Evolutionary conservation across 108 stramenopile species (phyloP).

Genomic region (Stephanodiscus triporus): DNA sequence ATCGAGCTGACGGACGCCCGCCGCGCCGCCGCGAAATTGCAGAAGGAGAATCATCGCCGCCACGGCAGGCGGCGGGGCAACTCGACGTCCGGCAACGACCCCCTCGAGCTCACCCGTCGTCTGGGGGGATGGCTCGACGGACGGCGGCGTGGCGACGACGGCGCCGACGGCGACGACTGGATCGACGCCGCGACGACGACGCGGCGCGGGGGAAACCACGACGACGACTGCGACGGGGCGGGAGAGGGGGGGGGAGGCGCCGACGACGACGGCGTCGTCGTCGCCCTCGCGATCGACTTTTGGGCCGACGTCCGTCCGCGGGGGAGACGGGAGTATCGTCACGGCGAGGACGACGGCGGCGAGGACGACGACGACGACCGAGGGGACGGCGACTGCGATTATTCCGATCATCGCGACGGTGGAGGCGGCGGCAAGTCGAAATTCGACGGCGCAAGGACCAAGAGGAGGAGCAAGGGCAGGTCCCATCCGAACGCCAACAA

Average conservation of each 20-base stretch:
- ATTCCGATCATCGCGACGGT: background rate
- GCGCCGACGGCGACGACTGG: background rate
- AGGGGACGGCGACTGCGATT: conserved; percentile 9
- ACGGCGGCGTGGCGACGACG: background rate
- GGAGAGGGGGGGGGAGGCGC: background rate
- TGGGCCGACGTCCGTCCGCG: background rate
- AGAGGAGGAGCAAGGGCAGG: conserved; percentile 32
- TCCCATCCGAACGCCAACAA: conserved; percentile 44
- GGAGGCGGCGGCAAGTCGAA: conserved; percentile 18
- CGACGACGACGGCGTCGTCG: background rate
- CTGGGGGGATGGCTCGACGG: background rate
- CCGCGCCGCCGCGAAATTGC: conserved; percentile 21
- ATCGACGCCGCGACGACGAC: too few relatives aligned
- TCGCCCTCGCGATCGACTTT: background rate
- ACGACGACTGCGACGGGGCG: background rate
- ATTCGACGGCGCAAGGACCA: conserved; percentile 4
- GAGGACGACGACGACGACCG: conserved; percentile 9
- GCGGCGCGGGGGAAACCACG: background rate
- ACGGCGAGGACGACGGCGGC: background rate
- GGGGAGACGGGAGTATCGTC: background rate
- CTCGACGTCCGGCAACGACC: background rate
- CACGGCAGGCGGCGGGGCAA: conserved; percentile 7
- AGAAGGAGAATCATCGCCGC: conserved; percentile 34
- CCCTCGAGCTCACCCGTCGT: background rate
- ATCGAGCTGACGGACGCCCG: conserved; percentile 55